Evolutionary conservation across 257 asterid species (phyloP).

Genomic region (Vinca minor): DNA sequence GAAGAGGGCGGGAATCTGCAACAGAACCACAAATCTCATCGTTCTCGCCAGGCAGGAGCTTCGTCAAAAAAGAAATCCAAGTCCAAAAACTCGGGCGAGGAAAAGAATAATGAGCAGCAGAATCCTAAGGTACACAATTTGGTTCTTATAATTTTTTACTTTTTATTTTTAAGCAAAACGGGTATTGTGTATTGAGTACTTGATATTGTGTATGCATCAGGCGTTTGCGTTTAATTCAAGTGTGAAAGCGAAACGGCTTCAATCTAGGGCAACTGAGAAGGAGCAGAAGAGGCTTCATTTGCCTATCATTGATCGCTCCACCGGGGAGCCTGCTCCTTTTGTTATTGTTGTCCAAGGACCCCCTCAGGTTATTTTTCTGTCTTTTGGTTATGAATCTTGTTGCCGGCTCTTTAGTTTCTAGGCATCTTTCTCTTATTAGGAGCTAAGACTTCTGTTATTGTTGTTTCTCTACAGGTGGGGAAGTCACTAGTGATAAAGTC

Average conservation of each 20-base stretch:
- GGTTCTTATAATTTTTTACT: not conserved
- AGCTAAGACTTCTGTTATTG: slow-evolving; percentile 13
- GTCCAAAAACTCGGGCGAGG: slow-evolving; percentile 33
- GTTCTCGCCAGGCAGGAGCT: slow-evolving; percentile 63
- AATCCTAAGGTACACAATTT: slow-evolving; percentile 27
- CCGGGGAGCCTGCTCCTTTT: slow-evolving; percentile 89
- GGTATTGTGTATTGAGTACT: no score
- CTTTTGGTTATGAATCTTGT: not conserved
- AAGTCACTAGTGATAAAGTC: slow-evolving; percentile 84
- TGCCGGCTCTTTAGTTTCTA: not conserved
- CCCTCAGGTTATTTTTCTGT: slow-evolving; percentile 50
- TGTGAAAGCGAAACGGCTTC: slow-evolving; percentile 79
- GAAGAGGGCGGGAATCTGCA: slow-evolving; percentile 21
- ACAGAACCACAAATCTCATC: slow-evolving; percentile 69
- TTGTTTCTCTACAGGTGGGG: slow-evolving; percentile 52
- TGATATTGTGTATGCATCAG: slow-evolving; percentile 22
- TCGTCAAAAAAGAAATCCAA: slow-evolving; percentile 67
- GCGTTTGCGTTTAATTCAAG: slow-evolving; percentile 74
- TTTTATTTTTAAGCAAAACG: not conserved
- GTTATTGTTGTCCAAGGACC: slow-evolving; percentile 95
- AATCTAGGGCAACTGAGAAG: slow-evolving; percentile 76
- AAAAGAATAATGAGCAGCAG: slow-evolving; percentile 39
- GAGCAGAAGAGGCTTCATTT: slow-evolving; percentile 90
- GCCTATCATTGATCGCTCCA: slow-evolving; percentile 62
- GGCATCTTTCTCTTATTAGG: slow-evolving; percentile 10